Base-by-base conservation (phyloP, 805 yeast genomes). In the Metschnikowia corniflorae region DNA sequence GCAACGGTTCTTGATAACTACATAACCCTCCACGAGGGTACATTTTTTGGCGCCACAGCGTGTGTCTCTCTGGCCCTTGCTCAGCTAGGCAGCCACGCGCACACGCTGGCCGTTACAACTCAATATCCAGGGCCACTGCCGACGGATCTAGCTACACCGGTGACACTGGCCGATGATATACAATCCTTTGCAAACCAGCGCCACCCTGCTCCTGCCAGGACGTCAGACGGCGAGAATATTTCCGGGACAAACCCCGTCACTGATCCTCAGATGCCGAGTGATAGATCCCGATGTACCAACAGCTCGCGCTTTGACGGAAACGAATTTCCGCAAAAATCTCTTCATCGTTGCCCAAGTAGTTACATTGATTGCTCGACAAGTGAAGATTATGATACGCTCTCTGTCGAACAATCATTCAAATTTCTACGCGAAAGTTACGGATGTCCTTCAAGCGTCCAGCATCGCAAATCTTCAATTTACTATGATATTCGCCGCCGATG, bases 1-100 rank as follows among this genome's bases (percentile, higher is more conserved):
- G 93, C 96, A 37, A 89, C 98, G 1, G 83, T 93, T 2, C 70
- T 91, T 46, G 97, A 93, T 59, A 89, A 91, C 60, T 91, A 83
- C 58, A 65, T 87, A 32, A 58, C 63, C 7, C 46, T 68, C 10
- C 67, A 67, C 44, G 72, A 67, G 39, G 51, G 65, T 26, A 61
- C 63, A 13, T 65, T 65, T 39, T 49, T 57, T 14, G 37, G 46
- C 6, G 30, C 34, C 12, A 6, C 34, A 16, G 29, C 36, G 7
- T 18, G 34, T 13, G 22, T 37, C 9, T 22, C 41, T 7, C 37
- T 29, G 34, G 37, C 37, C 7, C 37, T 33, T 21, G 25, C 41
- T 18, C 32, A 18, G 21, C 29, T 33, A 19, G 28, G 37, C 21
- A 15, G 28, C 4, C 33, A 32, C 25, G 10, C 27, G 8, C 31